Evolutionary conservation across 169 alveolate genomes (phyloP).

Genomic region (Eimeria acervulina): DNA sequence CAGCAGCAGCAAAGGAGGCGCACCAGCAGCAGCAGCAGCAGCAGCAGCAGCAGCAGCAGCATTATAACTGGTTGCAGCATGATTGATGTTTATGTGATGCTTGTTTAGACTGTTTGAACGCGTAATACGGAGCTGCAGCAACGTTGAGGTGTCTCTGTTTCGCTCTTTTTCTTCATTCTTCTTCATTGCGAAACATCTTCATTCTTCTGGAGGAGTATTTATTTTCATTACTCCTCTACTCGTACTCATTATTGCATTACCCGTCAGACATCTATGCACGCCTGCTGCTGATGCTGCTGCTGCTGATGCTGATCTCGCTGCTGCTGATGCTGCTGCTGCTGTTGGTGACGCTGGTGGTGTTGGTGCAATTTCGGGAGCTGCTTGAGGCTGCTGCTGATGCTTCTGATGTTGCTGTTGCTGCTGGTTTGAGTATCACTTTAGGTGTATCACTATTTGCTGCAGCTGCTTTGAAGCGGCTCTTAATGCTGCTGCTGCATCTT

Average conservation of each 20-base stretch:
- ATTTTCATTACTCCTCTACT: conserved; percentile 29
- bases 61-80: background rate
- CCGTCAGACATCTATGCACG: background rate
- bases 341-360: conserved; percentile 18
- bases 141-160: background rate
- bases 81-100: background rate
- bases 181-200: background rate
- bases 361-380: background rate
- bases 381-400: background rate
- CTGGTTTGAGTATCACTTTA: background rate
- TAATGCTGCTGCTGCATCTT: no score
- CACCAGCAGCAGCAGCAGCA: conserved; percentile 29
- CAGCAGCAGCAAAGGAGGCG: background rate
- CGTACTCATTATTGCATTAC: background rate
- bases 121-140: conserved; percentile 13
- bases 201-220: conserved; percentile 6
- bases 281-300: background rate
- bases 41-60: conserved; percentile 24
- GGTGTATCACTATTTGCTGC: background rate
- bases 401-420: background rate
- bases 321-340: background rate
- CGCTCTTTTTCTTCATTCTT: background rate
- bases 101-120: background rate
- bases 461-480: no score
- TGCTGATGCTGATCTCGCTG: background rate